Evolutionary conservation across 768 basidiomycete species (phyloP).

Genomic region (Phlegmacium glaucopus): DNA sequence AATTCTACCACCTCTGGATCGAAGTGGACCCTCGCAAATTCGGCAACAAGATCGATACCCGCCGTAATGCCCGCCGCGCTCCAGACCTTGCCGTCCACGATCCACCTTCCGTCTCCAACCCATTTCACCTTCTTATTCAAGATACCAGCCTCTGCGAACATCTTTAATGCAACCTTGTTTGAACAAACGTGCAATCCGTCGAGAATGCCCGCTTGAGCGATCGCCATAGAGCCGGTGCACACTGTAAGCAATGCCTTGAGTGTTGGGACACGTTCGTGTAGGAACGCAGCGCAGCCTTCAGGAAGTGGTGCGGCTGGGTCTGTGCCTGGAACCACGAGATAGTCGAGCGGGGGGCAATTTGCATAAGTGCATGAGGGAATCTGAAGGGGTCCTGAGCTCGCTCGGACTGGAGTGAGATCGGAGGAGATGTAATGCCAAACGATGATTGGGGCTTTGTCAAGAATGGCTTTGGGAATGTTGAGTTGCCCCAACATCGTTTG

Average conservation of each 20-base stretch:
- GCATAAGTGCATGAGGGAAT: constrained; percentile 17
- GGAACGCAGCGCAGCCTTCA: constrained; percentile 12
- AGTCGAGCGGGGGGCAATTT: constrained; percentile 20
- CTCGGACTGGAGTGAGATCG: constrained; percentile 10
- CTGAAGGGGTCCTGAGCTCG: constrained; percentile 17
- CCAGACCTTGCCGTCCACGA: constrained; percentile 25
- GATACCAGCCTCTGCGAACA: constrained; percentile 4
- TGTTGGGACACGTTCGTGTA: constrained; percentile 12
- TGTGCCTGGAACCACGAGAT: constrained; percentile 22
- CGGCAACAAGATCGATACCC: constrained; percentile 25
- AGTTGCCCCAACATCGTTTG: background rate
- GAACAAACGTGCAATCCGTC: constrained; percentile 19
- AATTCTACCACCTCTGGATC: constrained; percentile 17
- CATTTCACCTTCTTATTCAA: constrained; percentile 22
- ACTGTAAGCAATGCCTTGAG: constrained; percentile 18
- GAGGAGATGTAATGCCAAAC: constrained; percentile 22
- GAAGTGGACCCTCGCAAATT: constrained; percentile 19
- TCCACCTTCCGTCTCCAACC: constrained; percentile 22
- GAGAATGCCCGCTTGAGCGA: constrained; percentile 20
- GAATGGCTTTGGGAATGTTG: background rate
- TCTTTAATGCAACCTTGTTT: constrained; percentile 16
- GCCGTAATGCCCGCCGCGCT: constrained; percentile 21
- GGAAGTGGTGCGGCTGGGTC: constrained; percentile 11
- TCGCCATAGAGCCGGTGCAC: constrained; percentile 16
- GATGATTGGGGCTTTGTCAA: constrained; percentile 17